Evolutionary conservation across 176 grass and related monocot genomes (phyloP).

Genomic region (Eremochloa ophiuroides): DNA sequence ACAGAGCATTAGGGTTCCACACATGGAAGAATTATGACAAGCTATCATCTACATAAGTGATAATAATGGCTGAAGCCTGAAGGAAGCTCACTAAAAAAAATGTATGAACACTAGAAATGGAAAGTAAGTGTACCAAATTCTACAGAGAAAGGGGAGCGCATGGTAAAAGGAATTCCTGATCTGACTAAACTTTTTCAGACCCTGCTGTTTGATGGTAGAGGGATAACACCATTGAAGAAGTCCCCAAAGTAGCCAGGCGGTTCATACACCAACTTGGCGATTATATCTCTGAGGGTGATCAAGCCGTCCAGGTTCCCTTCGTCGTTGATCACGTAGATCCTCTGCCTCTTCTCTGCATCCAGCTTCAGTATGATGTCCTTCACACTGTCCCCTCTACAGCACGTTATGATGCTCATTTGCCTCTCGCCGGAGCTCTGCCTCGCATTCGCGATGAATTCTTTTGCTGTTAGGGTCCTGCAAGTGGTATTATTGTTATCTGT

Average conservation of each 20-base stretch:
- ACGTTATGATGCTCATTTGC: conserved; percentile 61
- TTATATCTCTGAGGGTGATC: conserved; percentile 81
- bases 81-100: background rate
- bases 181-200: conserved; percentile 40
- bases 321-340: conserved; percentile 58
- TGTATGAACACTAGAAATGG: background rate
- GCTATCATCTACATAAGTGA: background rate
- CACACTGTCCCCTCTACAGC: conserved; percentile 48
- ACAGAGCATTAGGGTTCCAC: background rate
- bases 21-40: conserved; percentile 24
- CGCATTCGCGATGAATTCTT: conserved; percentile 53
- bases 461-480: conserved; percentile 55
- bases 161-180: background rate
- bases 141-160: background rate
- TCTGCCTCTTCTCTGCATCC: conserved; percentile 66
- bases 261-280: conserved; percentile 81
- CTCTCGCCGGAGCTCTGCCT: conserved; percentile 39
- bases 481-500: background rate
- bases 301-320: conserved; percentile 60
- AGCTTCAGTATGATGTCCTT: conserved; percentile 77
- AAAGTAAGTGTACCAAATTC: background rate
- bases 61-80: background rate
- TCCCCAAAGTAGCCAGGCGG: conserved; percentile 81
- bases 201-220: conserved; percentile 56
- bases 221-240: conserved; percentile 86